Conservation (phyloP, 331 rosid species). For the Quercus lobata region DNA sequence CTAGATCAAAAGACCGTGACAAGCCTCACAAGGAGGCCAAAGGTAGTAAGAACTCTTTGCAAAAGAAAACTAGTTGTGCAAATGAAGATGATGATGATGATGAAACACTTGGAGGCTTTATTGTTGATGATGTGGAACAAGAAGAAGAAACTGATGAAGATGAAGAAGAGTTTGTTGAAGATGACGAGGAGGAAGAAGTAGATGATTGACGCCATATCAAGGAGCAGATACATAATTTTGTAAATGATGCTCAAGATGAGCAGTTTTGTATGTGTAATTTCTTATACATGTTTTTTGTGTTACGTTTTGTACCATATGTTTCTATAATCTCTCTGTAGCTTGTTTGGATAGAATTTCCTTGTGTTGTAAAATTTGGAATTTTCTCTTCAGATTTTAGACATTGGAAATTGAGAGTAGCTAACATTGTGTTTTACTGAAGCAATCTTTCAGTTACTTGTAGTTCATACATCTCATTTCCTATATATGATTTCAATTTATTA, state of each 20-base stretch:
- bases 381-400: not conserved
- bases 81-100: constrained; percentile 32
- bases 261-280: not conserved
- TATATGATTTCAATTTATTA: no score
- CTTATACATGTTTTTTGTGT: not conserved
- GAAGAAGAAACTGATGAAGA: constrained; percentile 39
- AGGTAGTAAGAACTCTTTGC: constrained; percentile 19
- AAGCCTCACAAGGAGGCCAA: constrained; percentile 17
- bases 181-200: constrained; percentile 34
- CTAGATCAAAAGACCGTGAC: constrained; percentile 44
- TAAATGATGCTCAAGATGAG: not conserved
- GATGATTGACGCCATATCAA: constrained; percentile 18
- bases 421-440: not conserved
- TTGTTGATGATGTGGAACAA: constrained; percentile 51
- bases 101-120: constrained; percentile 79
- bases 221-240: not conserved
- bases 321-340: not conserved
- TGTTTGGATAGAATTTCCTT: not conserved
- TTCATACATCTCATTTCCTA: no score
- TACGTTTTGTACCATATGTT: not conserved
- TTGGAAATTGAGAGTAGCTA: not conserved
- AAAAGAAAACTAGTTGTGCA: constrained; percentile 25
- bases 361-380: not conserved
- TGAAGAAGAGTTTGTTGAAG: constrained; percentile 41
- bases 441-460: no score